These are phyloP conservation scores for Orbilia quercus DNA, from an alignment of 2,329 filamentous ascomycete species.

Conservation along the genomic window DNA sequence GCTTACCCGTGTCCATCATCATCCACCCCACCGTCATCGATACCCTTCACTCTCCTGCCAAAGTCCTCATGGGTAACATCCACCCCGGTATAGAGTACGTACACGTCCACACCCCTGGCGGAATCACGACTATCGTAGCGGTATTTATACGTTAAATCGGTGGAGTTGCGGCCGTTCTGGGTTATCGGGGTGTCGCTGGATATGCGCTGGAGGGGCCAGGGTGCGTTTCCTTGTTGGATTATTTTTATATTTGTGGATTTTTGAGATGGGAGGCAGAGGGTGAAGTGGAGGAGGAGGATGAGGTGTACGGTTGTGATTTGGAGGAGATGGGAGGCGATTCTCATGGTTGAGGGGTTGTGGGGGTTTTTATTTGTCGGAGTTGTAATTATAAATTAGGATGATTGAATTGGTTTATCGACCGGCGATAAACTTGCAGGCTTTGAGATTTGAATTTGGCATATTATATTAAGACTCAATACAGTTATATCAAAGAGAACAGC, in stretches of 20 bases:
- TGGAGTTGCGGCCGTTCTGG: slow-evolving; percentile 58
- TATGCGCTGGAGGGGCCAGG: slow-evolving; percentile 60
- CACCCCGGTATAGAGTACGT: slow-evolving; percentile 35
- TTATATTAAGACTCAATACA: too few species aligned
- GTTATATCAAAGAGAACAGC: too few species aligned
- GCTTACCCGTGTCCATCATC: slow-evolving; percentile 40
- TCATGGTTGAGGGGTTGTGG: too few species aligned
- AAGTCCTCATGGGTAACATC: slow-evolving; percentile 32
- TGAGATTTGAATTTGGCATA: too few species aligned
- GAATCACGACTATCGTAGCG: slow-evolving; percentile 59
- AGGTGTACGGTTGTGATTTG: too few species aligned
- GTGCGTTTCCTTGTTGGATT: slow-evolving; percentile 50
- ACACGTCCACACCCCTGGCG: slow-evolving; percentile 34
- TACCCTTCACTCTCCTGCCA: slow-evolving; percentile 12
- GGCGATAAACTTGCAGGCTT: too few species aligned
- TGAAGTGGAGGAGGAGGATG: too few species aligned
- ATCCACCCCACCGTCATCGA: slow-evolving; percentile 21
- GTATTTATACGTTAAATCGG: slow-evolving; percentile 62
- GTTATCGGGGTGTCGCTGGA: slow-evolving; percentile 59
- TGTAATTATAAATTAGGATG: too few species aligned
- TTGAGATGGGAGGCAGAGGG: neutral
- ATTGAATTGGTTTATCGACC: too few species aligned
- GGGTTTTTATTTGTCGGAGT: too few species aligned
- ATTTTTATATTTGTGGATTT: slow-evolving; percentile 14
- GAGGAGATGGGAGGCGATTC: too few species aligned